Conservation (phyloP, 2,329 filamentous ascomycete genomes). For the Basipetospora chlamydospora region DNA sequence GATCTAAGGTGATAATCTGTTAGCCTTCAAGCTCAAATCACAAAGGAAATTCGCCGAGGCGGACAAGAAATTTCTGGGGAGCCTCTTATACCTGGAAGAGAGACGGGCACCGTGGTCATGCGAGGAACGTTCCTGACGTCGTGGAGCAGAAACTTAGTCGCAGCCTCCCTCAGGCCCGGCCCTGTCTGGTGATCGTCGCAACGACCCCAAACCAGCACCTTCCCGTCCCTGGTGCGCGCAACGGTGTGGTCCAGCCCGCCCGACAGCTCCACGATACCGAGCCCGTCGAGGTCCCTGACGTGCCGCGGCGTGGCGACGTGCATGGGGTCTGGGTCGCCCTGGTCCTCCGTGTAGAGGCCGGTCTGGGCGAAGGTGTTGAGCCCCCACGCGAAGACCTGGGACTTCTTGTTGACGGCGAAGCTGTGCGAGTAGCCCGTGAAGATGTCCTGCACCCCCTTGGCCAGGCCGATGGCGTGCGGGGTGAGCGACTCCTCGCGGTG, state of each 20-base stretch:
- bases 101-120: conserved; percentile 37
- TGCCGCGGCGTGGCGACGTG: conserved; percentile 51
- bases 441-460: conserved; percentile 51
- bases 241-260: conserved; percentile 59
- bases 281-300: conserved; percentile 49
- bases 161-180: conserved; percentile 35
- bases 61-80: too few species aligned
- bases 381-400: conserved; percentile 67
- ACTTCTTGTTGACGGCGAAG: conserved; percentile 60
- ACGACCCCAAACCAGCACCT: conserved; percentile 46
- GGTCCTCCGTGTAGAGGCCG: conserved; percentile 42
- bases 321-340: conserved; percentile 33
- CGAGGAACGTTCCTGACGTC: conserved; percentile 49
- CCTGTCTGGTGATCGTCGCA: conserved; percentile 39
- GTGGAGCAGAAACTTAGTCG: conserved; percentile 39
- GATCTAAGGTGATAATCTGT: conserved; percentile 3
- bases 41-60: background rate
- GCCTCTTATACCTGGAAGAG: conserved; percentile 13
- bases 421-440: conserved; percentile 62
- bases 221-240: conserved; percentile 40
- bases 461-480: conserved; percentile 20
- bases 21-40: background rate
- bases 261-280: conserved; percentile 51
- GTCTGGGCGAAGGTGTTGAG: conserved; percentile 79
- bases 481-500: conserved; percentile 30